Conservation (phyloP, 164 flowering plant genomes). For the Akebia trifoliata region DNA sequence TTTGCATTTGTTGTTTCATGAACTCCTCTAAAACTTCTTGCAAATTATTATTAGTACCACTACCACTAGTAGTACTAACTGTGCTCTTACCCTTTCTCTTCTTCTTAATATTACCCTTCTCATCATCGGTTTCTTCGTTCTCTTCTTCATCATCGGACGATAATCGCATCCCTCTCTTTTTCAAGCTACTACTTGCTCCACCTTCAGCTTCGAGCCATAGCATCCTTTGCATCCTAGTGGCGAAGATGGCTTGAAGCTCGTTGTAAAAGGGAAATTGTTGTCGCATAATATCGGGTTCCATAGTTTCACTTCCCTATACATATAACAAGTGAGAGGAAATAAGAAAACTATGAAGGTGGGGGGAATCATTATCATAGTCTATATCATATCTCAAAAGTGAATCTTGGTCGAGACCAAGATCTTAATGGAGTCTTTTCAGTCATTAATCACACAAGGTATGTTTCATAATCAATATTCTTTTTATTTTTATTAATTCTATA, state of each 20-base stretch:
- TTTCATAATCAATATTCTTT: no score
- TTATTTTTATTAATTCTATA: no score
- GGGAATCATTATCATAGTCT: no score
- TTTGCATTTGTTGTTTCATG: constrained; percentile 63
- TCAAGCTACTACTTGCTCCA: constrained; percentile 25
- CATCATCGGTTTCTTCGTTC: constrained; percentile 40
- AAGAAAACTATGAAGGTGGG: no score
- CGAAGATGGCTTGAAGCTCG: constrained; percentile 76
- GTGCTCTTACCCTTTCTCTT: constrained; percentile 3
- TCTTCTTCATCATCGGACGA: constrained; percentile 74
- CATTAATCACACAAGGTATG: no score
- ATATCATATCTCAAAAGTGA: no score
- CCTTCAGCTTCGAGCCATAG: constrained; percentile 50
- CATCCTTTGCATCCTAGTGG: constrained; percentile 75
- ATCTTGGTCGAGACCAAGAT: no score
- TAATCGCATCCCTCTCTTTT: constrained; percentile 37
- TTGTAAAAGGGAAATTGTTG: constrained; percentile 82
- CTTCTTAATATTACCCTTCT: constrained; percentile 17
- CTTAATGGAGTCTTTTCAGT: no score
- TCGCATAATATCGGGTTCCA: constrained; percentile 61
- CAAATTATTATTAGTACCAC: constrained; percentile 13
- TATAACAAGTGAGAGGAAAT: no score
- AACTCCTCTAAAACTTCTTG: constrained; percentile 66
- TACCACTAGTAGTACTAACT: not conserved
- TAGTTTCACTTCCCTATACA: constrained; percentile 86